These are phyloP conservation scores for Moricandia arvensis DNA, from an alignment of 345 rosid species.

Conservation along the genomic window DNA sequence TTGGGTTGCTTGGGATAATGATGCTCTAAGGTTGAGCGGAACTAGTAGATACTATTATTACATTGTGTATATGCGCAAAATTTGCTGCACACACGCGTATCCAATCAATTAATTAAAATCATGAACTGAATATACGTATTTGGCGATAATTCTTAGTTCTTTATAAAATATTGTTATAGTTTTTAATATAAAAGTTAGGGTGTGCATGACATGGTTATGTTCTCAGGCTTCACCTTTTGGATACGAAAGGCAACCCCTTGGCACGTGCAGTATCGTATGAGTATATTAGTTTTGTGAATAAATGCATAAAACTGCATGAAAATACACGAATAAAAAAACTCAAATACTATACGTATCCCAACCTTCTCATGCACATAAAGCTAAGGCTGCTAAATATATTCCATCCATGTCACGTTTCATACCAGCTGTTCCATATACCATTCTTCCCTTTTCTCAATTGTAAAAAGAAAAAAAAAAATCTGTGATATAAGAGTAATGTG, in stretches of 20 bases:
- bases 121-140: neutral
- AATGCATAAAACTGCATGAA: neutral
- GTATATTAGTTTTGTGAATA: neutral
- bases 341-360: neutral
- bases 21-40: too few species aligned
- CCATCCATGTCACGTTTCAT: constrained; percentile 27
- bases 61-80: neutral
- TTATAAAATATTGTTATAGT: neutral
- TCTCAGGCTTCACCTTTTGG: constrained; percentile 16
- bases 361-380: constrained; percentile 17
- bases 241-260: constrained; percentile 30
- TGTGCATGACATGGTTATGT: constrained; percentile 20
- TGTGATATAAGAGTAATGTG: neutral
- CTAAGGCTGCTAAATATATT: constrained; percentile 12
- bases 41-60: neutral
- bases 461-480: neutral
- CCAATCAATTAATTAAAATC: neutral
- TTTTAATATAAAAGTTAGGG: neutral
- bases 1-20: too few species aligned
- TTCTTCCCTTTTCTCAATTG: neutral
- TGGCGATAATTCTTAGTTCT: neutral
- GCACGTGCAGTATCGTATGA: constrained; percentile 32
- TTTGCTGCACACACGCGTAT: neutral
- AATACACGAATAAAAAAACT: constrained; percentile 5
- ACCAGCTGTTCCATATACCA: constrained; percentile 26